Base-by-base conservation (phyloP, 2,329 filamentous ascomycete species). In the Pseudogymnoascus sp. region DNA sequence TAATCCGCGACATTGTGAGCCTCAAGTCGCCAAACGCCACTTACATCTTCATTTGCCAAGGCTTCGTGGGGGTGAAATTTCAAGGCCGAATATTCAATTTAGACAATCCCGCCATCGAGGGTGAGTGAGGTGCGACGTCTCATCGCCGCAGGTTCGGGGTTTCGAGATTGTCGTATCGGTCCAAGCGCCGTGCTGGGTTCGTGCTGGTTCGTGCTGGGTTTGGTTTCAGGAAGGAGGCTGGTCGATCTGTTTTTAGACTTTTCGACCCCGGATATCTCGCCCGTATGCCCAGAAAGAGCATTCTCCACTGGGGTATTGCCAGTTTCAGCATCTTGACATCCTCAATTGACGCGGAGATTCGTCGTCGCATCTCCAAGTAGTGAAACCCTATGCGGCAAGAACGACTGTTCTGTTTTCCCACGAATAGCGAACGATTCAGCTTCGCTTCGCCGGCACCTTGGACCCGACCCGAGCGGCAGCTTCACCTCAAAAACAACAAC, bases 51-150 rank as follows among this genome's bases (percentile, higher is more conserved):
- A 25, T n/a, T 34, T 9, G 49, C 49, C 25, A 56, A 34, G n/a
- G 8, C 14, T 18, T 34, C 16, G 49, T 34, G 49, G 49, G 49
- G 49, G 49, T 18, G 16, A 11, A 12, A 34, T 34, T 53, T 56
- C 34, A 11, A 34, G 49, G 9, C 28, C 49, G 11, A 34, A 34
- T 34, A 56, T 56, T 28, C 11, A 56, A 18, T 34, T 14, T 56
- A 34, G 25, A 56, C n/a, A 28, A 53, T 53, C 14, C 23, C 23
- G 3, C 23, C 46, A 53, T n/a, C 46, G 46, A 53, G 46, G 46
- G 46, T 31, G 46, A 53, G 25, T 56, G 28, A 56, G 49, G 9
- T 56, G 49, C 49, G 49, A 56, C 49, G 49, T 56, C 49, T 56
- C 49, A 56, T 56, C 28, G 49, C 16, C 5, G 49, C 11, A 56